Base-by-base conservation (phyloP, 1,139 yeast species). In the Taphrina deformans region DNA sequence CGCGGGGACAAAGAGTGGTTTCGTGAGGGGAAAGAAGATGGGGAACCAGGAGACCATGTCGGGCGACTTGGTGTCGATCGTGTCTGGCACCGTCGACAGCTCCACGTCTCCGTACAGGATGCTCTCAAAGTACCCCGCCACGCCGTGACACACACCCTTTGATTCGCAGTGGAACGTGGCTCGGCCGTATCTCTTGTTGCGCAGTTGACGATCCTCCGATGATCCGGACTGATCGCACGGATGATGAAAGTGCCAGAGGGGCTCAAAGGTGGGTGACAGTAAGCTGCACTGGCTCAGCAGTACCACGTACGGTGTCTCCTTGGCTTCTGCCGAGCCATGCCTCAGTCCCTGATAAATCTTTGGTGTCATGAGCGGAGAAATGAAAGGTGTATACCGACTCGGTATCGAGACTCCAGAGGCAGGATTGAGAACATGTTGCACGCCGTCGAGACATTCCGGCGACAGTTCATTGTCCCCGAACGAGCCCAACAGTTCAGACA, bases 381-480 rank as follows among this genome's bases (percentile, higher is more conserved):
- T 72, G 67, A 78, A 83, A 14, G 87, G 81, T 0, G 85, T 74
- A 70, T 87, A 85, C 6, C 80, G 77, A 58, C 80, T 77, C 0
- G 98, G 98, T 35, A 91, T 89, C 77, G 82, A 79, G 14, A 83
- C 74, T 0, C 81, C 78, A 31, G 35, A 58, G 52, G 26, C 66
- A 67, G 71, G 60, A 41, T 74, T 75, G 27, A 78, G 70, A 10
- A 70, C 68, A 16, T 68, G 70, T 69, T 71, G 77, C 16, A 73
- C 73, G 1, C 76, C 75, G 61, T 77, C 79, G 24, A 82, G 76
- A 66, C 95, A 86, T 72, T 92, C 98, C 0, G 97, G 97, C 14
- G 89, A 81, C 16, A 89, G 79, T 73, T 92, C 98, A 74, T 92
- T 92, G 74, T 95, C 93, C 0, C 96, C 97, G 77, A 91, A 87